Evolutionary conservation across 768 basidiomycete species (phyloP).

Genomic region (Psilocybe tampanensis): DNA sequence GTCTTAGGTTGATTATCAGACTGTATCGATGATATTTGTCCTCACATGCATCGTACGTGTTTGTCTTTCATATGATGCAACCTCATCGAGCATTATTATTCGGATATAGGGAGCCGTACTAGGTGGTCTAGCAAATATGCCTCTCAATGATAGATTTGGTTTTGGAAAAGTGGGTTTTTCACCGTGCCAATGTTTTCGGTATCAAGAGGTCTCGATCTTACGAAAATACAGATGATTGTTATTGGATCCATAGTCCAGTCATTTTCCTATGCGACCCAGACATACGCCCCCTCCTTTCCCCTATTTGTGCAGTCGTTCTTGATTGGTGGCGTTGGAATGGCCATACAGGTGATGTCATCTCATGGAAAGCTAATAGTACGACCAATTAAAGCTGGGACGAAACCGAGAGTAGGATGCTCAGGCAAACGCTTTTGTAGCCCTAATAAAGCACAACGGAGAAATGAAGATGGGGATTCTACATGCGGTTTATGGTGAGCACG

Average conservation of each 20-base stretch:
- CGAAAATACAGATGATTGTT: conserved; percentile 18
- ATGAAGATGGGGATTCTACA: conserved; percentile 58
- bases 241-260: conserved; percentile 52
- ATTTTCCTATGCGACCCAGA: conserved; percentile 53
- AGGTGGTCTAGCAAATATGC: conserved; percentile 42
- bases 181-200: too few species aligned
- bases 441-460: conserved; percentile 52
- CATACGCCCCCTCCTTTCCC: conserved; percentile 63
- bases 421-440: conserved; percentile 70
- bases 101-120: conserved; percentile 41
- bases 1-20: conserved; percentile 50
- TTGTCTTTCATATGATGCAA: not conserved
- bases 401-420: conserved; percentile 63
- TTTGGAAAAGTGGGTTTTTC: conserved; percentile 42
- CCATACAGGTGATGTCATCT: conserved; percentile 42
- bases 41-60: conserved; percentile 35
- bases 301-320: conserved; percentile 51
- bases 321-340: conserved; percentile 44
- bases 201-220: too few species aligned
- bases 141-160: conserved; percentile 36
- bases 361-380: not conserved
- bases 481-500: conserved; percentile 51
- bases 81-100: not conserved
- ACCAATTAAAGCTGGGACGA: not conserved
- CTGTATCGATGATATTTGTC: conserved; percentile 65